Evolutionary conservation across 495 filamentous ascomycete species (phyloP).

Genomic region (Aspergillus kassunensis): DNA sequence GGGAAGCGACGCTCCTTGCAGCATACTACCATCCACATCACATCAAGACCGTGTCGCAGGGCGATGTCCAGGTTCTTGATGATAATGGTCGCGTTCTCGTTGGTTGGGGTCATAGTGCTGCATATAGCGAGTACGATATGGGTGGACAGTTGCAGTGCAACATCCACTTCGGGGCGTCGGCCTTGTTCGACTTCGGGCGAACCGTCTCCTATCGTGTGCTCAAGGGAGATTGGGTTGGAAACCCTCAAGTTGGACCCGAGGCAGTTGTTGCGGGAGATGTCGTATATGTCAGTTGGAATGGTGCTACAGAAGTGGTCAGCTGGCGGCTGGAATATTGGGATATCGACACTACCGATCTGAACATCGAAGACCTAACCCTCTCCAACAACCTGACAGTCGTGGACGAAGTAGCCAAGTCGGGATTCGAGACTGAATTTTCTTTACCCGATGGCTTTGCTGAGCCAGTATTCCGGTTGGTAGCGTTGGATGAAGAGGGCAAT

Average conservation of each 20-base stretch:
- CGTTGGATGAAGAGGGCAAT: slow-evolving; percentile 20
- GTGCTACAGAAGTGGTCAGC: slow-evolving; percentile 39
- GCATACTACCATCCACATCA: slow-evolving; percentile 31
- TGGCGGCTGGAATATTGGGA: slow-evolving; percentile 37
- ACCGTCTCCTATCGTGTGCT: slow-evolving; percentile 34
- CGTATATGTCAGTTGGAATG: slow-evolving; percentile 45
- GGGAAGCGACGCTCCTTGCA: slow-evolving; percentile 20
- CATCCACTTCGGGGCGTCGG: slow-evolving; percentile 34
- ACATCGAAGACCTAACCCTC: slow-evolving; percentile 5
- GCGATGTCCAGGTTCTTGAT: slow-evolving; percentile 53
- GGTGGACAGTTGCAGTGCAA: slow-evolving; percentile 49
- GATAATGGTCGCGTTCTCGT: slow-evolving; percentile 49
- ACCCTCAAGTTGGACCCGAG: slow-evolving; percentile 27
- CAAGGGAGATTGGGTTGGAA: slow-evolving; percentile 37
- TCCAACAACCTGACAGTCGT: slow-evolving; percentile 2
- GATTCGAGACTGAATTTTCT: slow-evolving; percentile 24
- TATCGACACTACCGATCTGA: slow-evolving; percentile 3
- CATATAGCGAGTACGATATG: slow-evolving; percentile 50
- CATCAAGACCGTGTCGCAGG: slow-evolving; percentile 49
- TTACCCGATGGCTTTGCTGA: slow-evolving; percentile 12
- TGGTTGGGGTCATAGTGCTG: slow-evolving; percentile 55
- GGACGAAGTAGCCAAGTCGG: slow-evolving; percentile 13
- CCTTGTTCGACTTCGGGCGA: slow-evolving; percentile 36
- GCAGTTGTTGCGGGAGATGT: slow-evolving; percentile 21
- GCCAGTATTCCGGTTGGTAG: slow-evolving; percentile 19